Conservation (phyloP, 768 basidiomycete species). For the Calocera viscosa region DNA sequence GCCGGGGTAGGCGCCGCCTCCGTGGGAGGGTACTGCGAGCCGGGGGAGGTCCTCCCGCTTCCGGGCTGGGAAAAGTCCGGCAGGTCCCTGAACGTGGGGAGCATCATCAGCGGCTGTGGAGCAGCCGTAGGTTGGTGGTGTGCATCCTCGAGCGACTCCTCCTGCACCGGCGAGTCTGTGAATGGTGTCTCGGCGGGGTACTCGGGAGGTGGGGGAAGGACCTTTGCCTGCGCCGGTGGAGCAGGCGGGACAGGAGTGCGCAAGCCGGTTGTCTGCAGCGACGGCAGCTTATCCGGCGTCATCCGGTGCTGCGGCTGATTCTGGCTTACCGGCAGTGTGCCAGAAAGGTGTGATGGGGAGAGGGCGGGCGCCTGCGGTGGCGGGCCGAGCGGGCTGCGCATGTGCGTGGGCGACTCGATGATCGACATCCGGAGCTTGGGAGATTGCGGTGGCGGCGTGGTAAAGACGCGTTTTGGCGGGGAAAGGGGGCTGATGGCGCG, state of each 20-base stretch:
- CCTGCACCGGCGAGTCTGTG: neutral
- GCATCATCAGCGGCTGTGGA: neutral
- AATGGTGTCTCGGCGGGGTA: neutral
- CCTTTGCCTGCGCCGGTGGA: neutral
- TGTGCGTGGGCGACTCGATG: neutral
- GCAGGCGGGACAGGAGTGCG: neutral
- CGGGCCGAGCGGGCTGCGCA: slow-evolving; percentile 5
- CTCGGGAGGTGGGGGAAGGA: neutral
- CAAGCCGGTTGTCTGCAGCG: neutral
- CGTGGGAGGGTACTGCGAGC: neutral
- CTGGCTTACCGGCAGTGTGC: neutral
- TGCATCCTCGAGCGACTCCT: neutral
- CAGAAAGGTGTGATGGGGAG: neutral
- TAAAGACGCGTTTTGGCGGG: neutral
- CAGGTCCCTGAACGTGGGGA: neutral
- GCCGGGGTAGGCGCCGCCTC: neutral
- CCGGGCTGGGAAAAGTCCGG: neutral
- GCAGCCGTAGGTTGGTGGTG: neutral
- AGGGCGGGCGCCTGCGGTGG: neutral
- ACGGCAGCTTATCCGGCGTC: slow-evolving; percentile 1
- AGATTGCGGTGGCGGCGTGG: neutral
- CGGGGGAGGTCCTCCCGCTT: neutral
- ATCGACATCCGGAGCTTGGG: neutral
- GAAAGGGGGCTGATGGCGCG: neutral
- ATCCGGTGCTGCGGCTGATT: neutral